These are phyloP conservation scores for Streptanthus diversifolius DNA, from an alignment of 345 rosid species.

Conservation along the genomic window DNA sequence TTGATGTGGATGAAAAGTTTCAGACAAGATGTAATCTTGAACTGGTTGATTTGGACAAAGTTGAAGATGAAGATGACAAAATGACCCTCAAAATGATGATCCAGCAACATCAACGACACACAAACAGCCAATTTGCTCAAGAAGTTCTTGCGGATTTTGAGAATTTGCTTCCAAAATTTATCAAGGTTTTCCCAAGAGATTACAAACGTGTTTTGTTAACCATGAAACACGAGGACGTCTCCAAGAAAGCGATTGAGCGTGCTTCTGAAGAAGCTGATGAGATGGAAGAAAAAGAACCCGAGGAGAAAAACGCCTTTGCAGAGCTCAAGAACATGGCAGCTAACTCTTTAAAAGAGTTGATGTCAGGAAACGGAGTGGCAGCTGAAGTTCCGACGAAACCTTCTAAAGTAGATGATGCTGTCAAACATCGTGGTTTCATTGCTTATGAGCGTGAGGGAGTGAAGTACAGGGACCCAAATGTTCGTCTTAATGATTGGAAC, in stretches of 20 bases:
- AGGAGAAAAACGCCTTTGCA: conserved; percentile 73
- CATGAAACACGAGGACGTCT: conserved; percentile 56
- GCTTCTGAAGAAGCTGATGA: conserved; percentile 54
- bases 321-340: conserved; percentile 91
- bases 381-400: conserved; percentile 55
- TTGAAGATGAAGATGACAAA: conserved; percentile 88
- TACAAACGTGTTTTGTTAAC: conserved; percentile 85
- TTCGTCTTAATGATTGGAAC: conserved; percentile 83
- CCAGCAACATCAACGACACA: conserved; percentile 93
- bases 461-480: conserved; percentile 82
- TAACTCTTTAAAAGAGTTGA: conserved; percentile 43
- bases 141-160: conserved; percentile 83
- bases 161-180: conserved; percentile 64
- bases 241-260: conserved; percentile 36
- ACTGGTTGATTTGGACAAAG: conserved; percentile 91
- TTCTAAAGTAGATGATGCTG: conserved; percentile 54
- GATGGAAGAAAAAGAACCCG: conserved; percentile 51
- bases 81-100: conserved; percentile 89
- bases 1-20: conserved; percentile 80
- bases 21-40: conserved; percentile 79
- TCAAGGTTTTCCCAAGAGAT: conserved; percentile 96
- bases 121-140: conserved; percentile 81
- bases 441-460: conserved; percentile 93
- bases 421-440: conserved; percentile 80
- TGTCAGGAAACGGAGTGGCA: conserved; percentile 42